Base-by-base conservation (phyloP, 2,329 filamentous ascomycete species). In the Aspergillus sp. region DNA sequence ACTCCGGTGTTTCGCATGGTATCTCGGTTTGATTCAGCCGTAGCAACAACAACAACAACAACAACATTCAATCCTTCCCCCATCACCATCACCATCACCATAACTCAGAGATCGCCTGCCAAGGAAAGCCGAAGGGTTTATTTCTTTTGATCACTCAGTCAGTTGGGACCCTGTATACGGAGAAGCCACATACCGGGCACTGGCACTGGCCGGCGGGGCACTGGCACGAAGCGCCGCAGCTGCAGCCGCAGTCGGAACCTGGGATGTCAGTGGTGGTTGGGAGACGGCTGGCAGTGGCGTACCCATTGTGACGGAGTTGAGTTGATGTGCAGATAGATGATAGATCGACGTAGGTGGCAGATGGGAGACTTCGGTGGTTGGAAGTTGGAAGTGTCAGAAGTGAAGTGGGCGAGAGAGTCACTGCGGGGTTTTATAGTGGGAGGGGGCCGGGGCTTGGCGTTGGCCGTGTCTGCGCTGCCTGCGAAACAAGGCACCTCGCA, bases 121-220 rank as follows among this genome's bases (percentile, higher is more conserved):
- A 22, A 10, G 10, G 19, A 22, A 22, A 22, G 10, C 19, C 5
- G 10, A 22, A 6, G 10, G 19, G 19, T 43, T 46, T 48, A 49
- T 42, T 47, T 48, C 47, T 49, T 32, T 20, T 24, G 14, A 12
- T 35, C 28, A 30, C 12, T 2, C 15, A 30, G 16, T 30, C 28
- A 30, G 28, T 13, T 7, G 24, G 7, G 10, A 14, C 5, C 4
- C 15, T 14, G 15, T 5, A 22, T 13, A 15, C 15, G 22, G 32
- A 16, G 17, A 24, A 15, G 11, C 13, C 30, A 53, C 54, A 34
- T 55, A 60, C 58, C 22, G 55, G 55, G 57, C 58, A 62, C 37
- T 59, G 43, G 57, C 58, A 62, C 26, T 43, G 35, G 45, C 58
- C 59, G 43, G 58, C 48, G 43, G 59, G 58, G 53, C 59, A 61